Evolutionary conservation across 257 asterid genomes (phyloP), one percentile per base, ranked within the genome.

Genomic region (Vinca minor): DNA sequence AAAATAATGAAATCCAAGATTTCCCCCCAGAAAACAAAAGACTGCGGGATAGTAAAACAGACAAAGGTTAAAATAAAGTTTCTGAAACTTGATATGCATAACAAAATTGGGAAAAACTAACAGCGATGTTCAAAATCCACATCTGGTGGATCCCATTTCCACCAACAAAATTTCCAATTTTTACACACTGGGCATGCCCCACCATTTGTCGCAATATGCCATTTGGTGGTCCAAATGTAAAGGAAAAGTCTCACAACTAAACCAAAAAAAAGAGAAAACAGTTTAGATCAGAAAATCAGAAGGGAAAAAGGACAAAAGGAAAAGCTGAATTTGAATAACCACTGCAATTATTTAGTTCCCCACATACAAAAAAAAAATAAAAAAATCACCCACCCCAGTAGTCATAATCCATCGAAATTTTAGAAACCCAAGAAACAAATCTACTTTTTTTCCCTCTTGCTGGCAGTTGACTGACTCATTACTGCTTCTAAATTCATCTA

Each of bases 291-390:
- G 38, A 34, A 47, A 26, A 20, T 64, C n/a, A 35, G 12, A 26
- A 50, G 0, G 4, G 4, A 61, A 62, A 35, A 32, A 9, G 53
- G 21, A 10, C 3, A 34, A 35, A 28, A 60, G 57, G 31, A 61
- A 62, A 62, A 65, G 50, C 65, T 69, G 76, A 75, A 71, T 83
- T 85, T 85, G 95, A 87, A 87, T 83, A 70, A 69, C 79, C 59
- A 78, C 26, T 38, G 79, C 88, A 79, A 85, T 82, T 68, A 87
- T 85, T 83, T 78, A 87, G 94, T 78, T 76, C 87, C 94, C 87
- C 87, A 72, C 81, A 67, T 35, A 60, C 38, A n/a, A n/a, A n/a
- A n/a, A n/a, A n/a, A n/a, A n/a, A n/a, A n/a, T n/a, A n/a, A n/a
- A n/a, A n/a, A n/a, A n/a, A n/a, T n/a, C n/a, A n/a, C n/a, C n/a